phyloP scores from a whole-genome alignment of 805 yeast species.

The Zygosaccharomyces lentus region DNA sequence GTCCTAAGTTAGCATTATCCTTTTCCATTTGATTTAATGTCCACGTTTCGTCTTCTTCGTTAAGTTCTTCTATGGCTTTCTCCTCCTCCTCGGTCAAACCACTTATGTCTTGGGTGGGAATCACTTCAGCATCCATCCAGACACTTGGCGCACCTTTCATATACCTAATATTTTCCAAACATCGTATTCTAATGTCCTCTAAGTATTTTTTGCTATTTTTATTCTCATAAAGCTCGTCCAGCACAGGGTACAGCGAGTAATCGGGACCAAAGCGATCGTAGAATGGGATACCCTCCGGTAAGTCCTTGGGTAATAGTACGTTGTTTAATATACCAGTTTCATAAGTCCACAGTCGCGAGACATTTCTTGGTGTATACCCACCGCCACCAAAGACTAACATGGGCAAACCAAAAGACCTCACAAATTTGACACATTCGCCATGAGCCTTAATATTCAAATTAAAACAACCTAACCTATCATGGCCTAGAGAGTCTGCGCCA shows the following conservation, averaged over 20 bases:
- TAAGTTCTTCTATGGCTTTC: constrained; percentile 33
- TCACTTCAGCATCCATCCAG: constrained; percentile 77
- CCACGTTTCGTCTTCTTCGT: constrained; percentile 34
- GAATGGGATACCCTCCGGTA: constrained; percentile 73
- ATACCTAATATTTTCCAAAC: constrained; percentile 75
- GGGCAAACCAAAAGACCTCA: constrained; percentile 81
- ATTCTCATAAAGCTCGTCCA: constrained; percentile 79
- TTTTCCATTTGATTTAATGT: constrained; percentile 38
- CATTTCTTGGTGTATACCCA: constrained; percentile 97
- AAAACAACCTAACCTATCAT: constrained; percentile 94
- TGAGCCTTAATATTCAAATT: constrained; percentile 91
- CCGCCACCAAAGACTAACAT: constrained; percentile 96
- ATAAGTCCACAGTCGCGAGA: constrained; percentile 90
- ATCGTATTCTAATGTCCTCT: constrained; percentile 69
- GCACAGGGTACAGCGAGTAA: constrained; percentile 76
- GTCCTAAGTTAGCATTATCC: constrained; percentile 39
- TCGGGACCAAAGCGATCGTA: constrained; percentile 87
- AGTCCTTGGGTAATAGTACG: constrained; percentile 65
- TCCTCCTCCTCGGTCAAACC: constrained; percentile 43
- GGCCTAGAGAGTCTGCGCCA: constrained; percentile 96
- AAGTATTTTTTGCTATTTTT: constrained; percentile 78
- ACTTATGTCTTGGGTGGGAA: constrained; percentile 53
- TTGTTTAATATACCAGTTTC: constrained; percentile 87
- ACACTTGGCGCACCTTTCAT: constrained; percentile 93
- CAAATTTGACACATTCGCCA: constrained; percentile 90